Evolutionary conservation across 768 basidiomycete genomes (phyloP), one percentile per base, ranked within the genome.

Genomic region (Naematelia aurantialba): DNA sequence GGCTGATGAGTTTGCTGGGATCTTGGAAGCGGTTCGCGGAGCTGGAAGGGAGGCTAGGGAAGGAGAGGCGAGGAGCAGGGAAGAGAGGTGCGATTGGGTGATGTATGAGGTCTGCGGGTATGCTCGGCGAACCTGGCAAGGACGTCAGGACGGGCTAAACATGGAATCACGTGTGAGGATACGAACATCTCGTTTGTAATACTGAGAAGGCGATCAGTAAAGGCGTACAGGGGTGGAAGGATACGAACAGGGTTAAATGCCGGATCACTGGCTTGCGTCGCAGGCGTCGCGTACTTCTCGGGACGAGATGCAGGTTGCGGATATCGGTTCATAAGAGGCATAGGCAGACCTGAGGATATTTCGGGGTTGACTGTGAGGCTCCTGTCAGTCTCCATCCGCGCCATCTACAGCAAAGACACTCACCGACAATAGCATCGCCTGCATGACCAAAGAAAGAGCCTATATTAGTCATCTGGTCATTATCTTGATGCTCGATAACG

Each of bases 81-180:
- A 79, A 0, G 92, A 87, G 24, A 96, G 80, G 68, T 92, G 86
- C 4, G 83, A 73, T 79, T 97, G 92, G 3, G 89, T 89, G 59
- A 97, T 82, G 19, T 90, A 85, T 2, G 91, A 92, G 26, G 91
- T 85, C 66, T 87, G 89, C n/a, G 92, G 91, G 78, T 92, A 96
- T 31, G 85, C 85, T 52, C 92, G 85, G 5, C 55, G 55, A 45
- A 56, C 46, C 59, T 63, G 13, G n/a, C n/a, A n/a, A n/a, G n/a
- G n/a, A n/a, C n/a, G n/a, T n/a, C n/a, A 4, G n/a, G n/a, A n/a
- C n/a, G n/a, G n/a, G n/a, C n/a, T n/a, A n/a, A n/a, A n/a, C n/a
- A n/a, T n/a, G n/a, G n/a, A 54, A 17, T 17, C 31, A 56, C 30
- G 14, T 19, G n/a, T 30, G 39, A n/a, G 4, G 17, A 24, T 21